These are phyloP conservation scores for Trapa bicornis DNA, from an alignment of 345 rosid species.

Conservation along the genomic window DNA sequence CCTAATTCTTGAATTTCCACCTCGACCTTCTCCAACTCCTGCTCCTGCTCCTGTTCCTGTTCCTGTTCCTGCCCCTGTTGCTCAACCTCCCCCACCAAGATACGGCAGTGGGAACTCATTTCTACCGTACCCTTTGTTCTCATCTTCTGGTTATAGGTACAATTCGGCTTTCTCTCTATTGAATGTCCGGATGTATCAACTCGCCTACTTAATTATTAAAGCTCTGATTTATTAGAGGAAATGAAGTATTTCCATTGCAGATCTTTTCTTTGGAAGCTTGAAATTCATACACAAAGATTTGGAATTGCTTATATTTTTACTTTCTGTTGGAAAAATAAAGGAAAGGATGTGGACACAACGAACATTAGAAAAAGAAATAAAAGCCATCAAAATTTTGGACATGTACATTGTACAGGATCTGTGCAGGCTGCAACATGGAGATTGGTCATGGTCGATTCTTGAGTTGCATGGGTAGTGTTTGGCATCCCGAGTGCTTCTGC, in stretches of 20 bases:
- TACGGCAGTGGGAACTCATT: conserved; percentile 29
- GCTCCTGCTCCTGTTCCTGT: conserved; percentile 64
- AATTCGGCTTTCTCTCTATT: neutral
- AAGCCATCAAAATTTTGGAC: neutral
- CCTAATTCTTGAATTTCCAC: conserved; percentile 43
- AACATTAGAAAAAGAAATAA: neutral
- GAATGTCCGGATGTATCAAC: neutral
- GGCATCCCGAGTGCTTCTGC: conserved; percentile 42
- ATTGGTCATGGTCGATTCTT: conserved; percentile 29
- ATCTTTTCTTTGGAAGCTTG: too few species aligned
- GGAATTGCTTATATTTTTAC: neutral
- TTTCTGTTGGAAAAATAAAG: neutral
- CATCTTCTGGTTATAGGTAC: conserved; percentile 51
- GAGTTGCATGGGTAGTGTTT: conserved; percentile 25
- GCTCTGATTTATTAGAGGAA: neutral
- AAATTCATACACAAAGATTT: too few species aligned
- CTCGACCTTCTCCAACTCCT: conserved; percentile 10
- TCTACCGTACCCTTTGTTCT: conserved; percentile 44
- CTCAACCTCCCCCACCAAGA: conserved; percentile 51
- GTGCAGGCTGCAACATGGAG: conserved; percentile 32
- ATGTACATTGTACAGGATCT: conserved; percentile 14
- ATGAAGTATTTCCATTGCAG: neutral
- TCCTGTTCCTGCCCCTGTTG: conserved; percentile 34
- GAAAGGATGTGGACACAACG: neutral
- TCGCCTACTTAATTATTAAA: neutral